Conservation (phyloP, 176 grass and related monocot species). For the Lolium rigidum region DNA sequence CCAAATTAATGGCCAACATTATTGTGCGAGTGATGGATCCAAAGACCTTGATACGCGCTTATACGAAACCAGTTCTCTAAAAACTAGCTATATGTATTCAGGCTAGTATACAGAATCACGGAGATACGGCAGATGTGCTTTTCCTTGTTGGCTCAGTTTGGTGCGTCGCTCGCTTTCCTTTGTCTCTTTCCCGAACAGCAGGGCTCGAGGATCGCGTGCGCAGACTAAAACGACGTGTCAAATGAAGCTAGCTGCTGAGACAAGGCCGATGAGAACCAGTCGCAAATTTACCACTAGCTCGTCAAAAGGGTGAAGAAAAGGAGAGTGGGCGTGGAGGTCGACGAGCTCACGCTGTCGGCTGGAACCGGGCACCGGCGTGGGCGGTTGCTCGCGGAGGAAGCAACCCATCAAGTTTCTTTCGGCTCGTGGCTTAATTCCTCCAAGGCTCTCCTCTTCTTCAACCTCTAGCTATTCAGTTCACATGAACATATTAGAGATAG, state of each 20-base stretch:
- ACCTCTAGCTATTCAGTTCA: too few species aligned
- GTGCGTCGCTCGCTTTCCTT: not conserved
- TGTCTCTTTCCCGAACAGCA: not conserved
- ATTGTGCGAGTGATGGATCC: too few species aligned
- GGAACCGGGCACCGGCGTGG: constrained; percentile 20
- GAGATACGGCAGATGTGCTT: not conserved
- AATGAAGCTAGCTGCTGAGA: not conserved
- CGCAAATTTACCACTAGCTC: not conserved
- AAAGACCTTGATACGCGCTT: too few species aligned
- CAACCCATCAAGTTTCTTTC: not conserved
- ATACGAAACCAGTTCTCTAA: too few species aligned
- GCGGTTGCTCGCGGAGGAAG: not conserved
- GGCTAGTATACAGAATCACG: too few species aligned
- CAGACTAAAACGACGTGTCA: not conserved
- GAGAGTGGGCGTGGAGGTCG: not conserved
- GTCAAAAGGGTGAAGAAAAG: not conserved
- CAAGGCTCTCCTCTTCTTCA: too few species aligned
- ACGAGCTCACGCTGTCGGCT: not conserved
- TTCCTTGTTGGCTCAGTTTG: not conserved
- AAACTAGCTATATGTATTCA: too few species aligned
- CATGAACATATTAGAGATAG: too few species aligned
- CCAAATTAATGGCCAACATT: too few species aligned
- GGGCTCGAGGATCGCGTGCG: not conserved
- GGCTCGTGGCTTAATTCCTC: not conserved
- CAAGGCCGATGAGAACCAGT: not conserved